phyloP scores from a whole-genome alignment of 129 eudicot species.

The Ambrosia trifida region DNA sequence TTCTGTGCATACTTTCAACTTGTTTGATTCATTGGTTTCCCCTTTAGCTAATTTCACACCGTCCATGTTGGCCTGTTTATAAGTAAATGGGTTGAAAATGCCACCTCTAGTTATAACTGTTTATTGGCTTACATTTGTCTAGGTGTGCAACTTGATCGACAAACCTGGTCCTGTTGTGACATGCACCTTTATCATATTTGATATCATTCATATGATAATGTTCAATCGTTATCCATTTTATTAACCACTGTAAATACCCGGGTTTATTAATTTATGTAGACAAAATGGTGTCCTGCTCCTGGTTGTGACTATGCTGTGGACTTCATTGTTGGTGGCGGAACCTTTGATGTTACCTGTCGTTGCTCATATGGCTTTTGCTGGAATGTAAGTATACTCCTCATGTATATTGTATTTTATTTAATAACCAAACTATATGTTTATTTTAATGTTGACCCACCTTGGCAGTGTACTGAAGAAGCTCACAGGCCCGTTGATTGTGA shows the following conservation, averaged over 20 bases:
- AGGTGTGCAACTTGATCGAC: background rate
- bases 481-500: slow-evolving; percentile 79
- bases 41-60: background rate
- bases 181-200: background rate
- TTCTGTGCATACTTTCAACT: slow-evolving; percentile 3
- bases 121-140: background rate
- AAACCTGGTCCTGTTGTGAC: background rate
- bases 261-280: slow-evolving; percentile 34
- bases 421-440: background rate
- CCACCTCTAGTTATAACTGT: background rate
- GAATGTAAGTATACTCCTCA: slow-evolving; percentile 2
- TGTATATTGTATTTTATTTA: background rate
- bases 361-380: slow-evolving; percentile 80
- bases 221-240: background rate
- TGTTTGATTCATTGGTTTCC: background rate
- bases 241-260: slow-evolving; percentile 14
- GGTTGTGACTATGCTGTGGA: slow-evolving; percentile 88
- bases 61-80: background rate
- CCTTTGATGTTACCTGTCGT: slow-evolving; percentile 70
- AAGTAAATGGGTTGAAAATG: background rate
- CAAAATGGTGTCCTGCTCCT: slow-evolving; percentile 95
- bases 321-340: slow-evolving; percentile 76
- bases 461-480: slow-evolving; percentile 83
- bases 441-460: slow-evolving; percentile 19
- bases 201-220: background rate